Conservation (phyloP, 1,284 basidiomycete species). For the Naganishia sp. region DNA sequence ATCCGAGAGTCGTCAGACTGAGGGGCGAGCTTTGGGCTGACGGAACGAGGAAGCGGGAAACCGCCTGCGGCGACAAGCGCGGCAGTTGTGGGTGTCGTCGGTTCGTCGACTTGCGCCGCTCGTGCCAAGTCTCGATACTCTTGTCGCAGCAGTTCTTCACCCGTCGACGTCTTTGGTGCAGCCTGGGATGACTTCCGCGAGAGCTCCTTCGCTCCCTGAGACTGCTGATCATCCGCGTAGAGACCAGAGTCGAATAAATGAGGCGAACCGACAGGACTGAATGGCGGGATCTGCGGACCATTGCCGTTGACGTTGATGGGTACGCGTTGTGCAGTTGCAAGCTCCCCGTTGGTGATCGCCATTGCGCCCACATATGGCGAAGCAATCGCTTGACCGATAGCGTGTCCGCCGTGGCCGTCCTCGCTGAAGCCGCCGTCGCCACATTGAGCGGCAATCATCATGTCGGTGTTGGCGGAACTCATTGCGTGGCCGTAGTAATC, state of each 20-base stretch:
- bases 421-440: slow-evolving; percentile 18
- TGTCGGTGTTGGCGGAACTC: slow-evolving; percentile 20
- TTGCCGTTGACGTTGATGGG: slow-evolving; percentile 15
- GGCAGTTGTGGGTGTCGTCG: slow-evolving; percentile 40
- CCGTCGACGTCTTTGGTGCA: slow-evolving; percentile 6
- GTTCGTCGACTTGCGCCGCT: slow-evolving; percentile 45
- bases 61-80: slow-evolving; percentile 7
- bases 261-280: slow-evolving; percentile 7
- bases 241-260: slow-evolving; percentile 5
- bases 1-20: background rate
- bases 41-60: background rate
- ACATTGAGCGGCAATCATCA: slow-evolving; percentile 26
- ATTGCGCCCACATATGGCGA: slow-evolving; percentile 18
- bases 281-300: slow-evolving; percentile 21
- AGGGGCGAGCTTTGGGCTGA: background rate
- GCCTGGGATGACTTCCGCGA: slow-evolving; percentile 25
- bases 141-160: slow-evolving; percentile 35
- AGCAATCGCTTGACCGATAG: slow-evolving; percentile 1
- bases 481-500: slow-evolving; percentile 31
- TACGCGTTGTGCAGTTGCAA: slow-evolving; percentile 6
- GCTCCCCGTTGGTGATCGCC: slow-evolving; percentile 11
- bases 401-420: slow-evolving; percentile 9
- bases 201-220: background rate
- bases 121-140: slow-evolving; percentile 49
- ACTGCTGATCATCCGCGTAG: slow-evolving; percentile 20